These are phyloP conservation scores for Salvia hispanica DNA, from an alignment of 257 asterid genomes.

Conservation along the genomic window DNA sequence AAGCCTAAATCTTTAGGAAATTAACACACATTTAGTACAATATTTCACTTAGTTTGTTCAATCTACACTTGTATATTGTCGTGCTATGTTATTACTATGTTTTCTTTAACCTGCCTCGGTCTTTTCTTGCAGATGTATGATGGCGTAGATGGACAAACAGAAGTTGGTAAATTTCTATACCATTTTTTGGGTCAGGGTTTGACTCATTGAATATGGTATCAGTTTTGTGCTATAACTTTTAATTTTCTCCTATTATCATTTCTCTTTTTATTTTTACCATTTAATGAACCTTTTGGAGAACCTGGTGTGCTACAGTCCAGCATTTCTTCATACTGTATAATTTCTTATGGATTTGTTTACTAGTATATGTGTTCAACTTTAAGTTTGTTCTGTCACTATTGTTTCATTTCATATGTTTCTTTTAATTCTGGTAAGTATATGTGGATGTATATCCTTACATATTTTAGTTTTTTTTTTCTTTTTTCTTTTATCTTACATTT, in stretches of 20 bases:
- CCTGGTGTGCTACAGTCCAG: constrained; percentile 6
- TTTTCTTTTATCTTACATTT: not conserved
- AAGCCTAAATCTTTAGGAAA: constrained; percentile 6
- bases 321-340: constrained; percentile 17
- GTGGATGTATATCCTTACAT: constrained; percentile 3
- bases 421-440: constrained; percentile 12
- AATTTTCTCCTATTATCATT: constrained; percentile 27
- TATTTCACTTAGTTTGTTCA: not conserved
- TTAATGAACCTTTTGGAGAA: constrained; percentile 26
- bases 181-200: constrained; percentile 20
- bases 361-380: constrained; percentile 9
- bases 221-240: constrained; percentile 13
- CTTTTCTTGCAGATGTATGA: constrained; percentile 45
- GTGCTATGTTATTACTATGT: constrained; percentile 11
- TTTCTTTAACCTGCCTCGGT: constrained; percentile 32
- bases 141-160: constrained; percentile 29
- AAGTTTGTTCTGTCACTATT: constrained; percentile 25
- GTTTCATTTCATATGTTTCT: constrained; percentile 16
- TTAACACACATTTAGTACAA: not conserved
- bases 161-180: constrained; percentile 29
- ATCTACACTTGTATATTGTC: not conserved
- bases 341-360: constrained; percentile 27
- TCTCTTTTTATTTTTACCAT: constrained; percentile 18
- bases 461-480: not conserved
- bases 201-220: constrained; percentile 23